Percentiles rank a stretch among this genome's conserved stretches.
Conservation (phyloP, 2,329 filamentous ascomycete genomes). For the Amphichorda felina region DNA sequence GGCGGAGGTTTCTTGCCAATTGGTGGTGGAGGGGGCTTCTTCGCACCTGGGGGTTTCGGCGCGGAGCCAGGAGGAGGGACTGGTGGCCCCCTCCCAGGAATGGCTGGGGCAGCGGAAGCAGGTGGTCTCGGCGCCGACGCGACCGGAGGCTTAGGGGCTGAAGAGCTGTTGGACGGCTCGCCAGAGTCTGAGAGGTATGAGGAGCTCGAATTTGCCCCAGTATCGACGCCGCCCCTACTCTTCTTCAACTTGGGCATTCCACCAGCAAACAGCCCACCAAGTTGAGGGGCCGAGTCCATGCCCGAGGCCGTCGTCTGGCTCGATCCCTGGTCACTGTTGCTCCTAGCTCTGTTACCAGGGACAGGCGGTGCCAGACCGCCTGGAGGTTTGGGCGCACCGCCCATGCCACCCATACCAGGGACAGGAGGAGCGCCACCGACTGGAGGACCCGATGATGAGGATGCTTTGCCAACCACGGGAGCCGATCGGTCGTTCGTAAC, state of each 20-base stretch:
- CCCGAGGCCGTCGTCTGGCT: constrained; percentile 26
- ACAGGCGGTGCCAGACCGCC: constrained; percentile 60
- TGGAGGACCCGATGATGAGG: constrained; percentile 37
- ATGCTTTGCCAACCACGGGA: constrained; percentile 41
- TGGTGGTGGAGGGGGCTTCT: constrained; percentile 40
- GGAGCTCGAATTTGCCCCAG: constrained; percentile 45
- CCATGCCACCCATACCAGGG: constrained; percentile 48
- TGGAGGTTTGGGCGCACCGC: constrained; percentile 36
- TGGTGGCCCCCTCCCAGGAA: constrained; percentile 42
- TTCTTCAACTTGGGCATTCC: constrained; percentile 95
- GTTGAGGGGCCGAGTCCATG: constrained; percentile 58
- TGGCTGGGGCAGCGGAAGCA: constrained; percentile 42
- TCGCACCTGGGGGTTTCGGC: constrained; percentile 3
- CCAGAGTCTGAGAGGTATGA: constrained; percentile 74
- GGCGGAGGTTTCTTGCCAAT: constrained; percentile 42
- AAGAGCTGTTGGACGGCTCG: constrained; percentile 9
- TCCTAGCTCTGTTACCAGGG: constrained; percentile 60
- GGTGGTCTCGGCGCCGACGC: constrained; percentile 47
- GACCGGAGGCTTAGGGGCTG: constrained; percentile 3
- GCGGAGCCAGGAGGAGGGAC: neutral
- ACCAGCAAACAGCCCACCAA: constrained; percentile 80
- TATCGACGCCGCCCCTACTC: constrained; percentile 67
- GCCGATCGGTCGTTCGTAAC: constrained; percentile 89
- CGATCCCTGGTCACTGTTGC: constrained; percentile 66
- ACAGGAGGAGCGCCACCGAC: constrained; percentile 71